Conservation (phyloP, 768 basidiomycete genomes). For the Plicaturopsis crispa region DNA sequence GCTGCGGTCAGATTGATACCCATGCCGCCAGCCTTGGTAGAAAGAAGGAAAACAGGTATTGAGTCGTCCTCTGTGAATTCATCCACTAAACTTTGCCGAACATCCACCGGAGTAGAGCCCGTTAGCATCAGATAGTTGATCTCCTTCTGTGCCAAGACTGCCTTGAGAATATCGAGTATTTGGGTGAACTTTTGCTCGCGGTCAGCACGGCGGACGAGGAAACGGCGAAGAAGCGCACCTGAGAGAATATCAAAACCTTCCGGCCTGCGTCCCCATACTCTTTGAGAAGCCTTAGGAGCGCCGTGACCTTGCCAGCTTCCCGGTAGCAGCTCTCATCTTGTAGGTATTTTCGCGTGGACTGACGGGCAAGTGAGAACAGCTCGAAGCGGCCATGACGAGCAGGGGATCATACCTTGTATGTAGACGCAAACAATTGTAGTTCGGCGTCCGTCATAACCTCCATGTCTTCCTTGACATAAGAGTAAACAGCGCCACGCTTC, state of each 20-base stretch:
- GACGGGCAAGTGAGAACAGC: constrained; percentile 3
- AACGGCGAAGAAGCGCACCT: constrained; percentile 46
- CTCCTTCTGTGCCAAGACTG: constrained; percentile 62
- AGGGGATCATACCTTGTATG: constrained; percentile 64
- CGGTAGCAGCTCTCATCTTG: constrained; percentile 71
- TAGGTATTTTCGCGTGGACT: constrained; percentile 71
- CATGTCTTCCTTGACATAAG: constrained; percentile 95
- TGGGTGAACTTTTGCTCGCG: constrained; percentile 71
- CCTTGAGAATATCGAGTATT: constrained; percentile 88
- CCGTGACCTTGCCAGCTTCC: constrained; percentile 82
- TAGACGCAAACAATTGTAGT: constrained; percentile 76
- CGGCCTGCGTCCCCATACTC: constrained; percentile 61
- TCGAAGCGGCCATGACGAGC: not conserved
- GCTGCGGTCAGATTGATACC: constrained; percentile 96
- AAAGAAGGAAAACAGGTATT: constrained; percentile 85
- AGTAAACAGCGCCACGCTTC: constrained; percentile 69
- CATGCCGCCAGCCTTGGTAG: constrained; percentile 92
- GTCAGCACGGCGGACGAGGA: not conserved
- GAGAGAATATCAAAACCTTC: constrained; percentile 90
- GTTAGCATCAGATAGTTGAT: constrained; percentile 81
- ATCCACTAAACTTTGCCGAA: constrained; percentile 89
- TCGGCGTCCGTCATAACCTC: constrained; percentile 98
- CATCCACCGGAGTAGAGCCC: constrained; percentile 89
- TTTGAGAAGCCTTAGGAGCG: constrained; percentile 63
- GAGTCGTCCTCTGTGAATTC: constrained; percentile 82